Evolutionary conservation across 2,329 filamentous ascomycete species (phyloP).

Genomic region (Xylaria sp.): DNA sequence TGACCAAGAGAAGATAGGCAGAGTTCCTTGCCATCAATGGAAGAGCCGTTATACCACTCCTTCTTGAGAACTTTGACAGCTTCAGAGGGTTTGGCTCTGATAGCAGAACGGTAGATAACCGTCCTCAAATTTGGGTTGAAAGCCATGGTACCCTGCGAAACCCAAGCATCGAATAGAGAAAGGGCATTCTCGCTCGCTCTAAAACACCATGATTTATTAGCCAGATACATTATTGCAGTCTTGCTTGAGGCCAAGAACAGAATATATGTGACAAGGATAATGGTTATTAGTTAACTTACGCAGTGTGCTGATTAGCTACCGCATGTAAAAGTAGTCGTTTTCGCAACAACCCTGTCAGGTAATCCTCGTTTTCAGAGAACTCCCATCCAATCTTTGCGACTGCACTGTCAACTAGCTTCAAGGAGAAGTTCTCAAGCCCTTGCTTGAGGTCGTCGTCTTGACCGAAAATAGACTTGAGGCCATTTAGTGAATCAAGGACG

Average conservation of each 20-base stretch:
- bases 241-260: not conserved
- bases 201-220: conserved; percentile 38
- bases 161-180: conserved; percentile 83
- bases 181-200: conserved; percentile 78
- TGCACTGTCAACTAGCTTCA: conserved; percentile 79
- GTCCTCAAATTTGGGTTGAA: conserved; percentile 85
- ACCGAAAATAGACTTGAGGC: conserved; percentile 85
- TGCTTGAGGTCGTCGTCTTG: conserved; percentile 76
- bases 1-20: conserved; percentile 80
- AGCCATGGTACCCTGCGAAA: conserved; percentile 67
- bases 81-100: conserved; percentile 74
- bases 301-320: conserved; percentile 78
- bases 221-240: not conserved
- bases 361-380: conserved; percentile 80
- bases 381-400: conserved; percentile 88
- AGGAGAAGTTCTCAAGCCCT: conserved; percentile 80
- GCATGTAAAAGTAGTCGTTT: conserved; percentile 82
- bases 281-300: conserved; percentile 59
- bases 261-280: not conserved
- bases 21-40: conserved; percentile 91
- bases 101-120: conserved; percentile 81
- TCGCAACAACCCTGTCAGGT: conserved; percentile 82
- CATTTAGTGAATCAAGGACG: conserved; percentile 78
- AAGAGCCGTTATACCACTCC: conserved; percentile 83
- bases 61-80: conserved; percentile 81